phyloP scores from a whole-genome alignment of 371 early-diverging fungal genomes.

The Mortierella sp. region DNA sequence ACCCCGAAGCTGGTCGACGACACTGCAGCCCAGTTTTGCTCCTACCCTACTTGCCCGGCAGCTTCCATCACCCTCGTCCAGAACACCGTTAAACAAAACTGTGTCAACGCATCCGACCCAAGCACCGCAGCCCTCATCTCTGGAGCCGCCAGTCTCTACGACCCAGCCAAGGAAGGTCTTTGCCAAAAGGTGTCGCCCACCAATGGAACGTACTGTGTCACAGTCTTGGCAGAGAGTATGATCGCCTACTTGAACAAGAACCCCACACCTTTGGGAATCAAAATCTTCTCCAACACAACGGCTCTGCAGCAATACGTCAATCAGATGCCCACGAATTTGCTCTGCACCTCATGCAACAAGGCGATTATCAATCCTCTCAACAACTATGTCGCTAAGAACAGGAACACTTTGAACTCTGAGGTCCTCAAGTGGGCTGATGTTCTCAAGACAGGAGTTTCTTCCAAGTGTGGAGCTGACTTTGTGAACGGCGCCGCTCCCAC shows the following conservation, averaged over 20 bases:
- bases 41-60: constrained; percentile 22
- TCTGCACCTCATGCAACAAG: constrained; percentile 49
- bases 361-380: constrained; percentile 45
- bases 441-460: constrained; percentile 19
- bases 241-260: constrained; percentile 18
- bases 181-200: constrained; percentile 19
- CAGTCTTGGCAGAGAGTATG: constrained; percentile 22
- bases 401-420: constrained; percentile 1
- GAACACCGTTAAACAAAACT: constrained; percentile 42
- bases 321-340: constrained; percentile 25
- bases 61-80: constrained; percentile 29
- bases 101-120: constrained; percentile 28
- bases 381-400: constrained; percentile 29
- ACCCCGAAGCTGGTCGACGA: constrained; percentile 29
- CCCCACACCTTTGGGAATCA: constrained; percentile 26
- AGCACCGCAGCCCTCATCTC: constrained; percentile 21
- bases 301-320: constrained; percentile 28
- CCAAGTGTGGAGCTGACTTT: constrained; percentile 40
- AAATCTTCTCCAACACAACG: constrained; percentile 23
- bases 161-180: constrained; percentile 28
- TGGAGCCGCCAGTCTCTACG: constrained; percentile 26
- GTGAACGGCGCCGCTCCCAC: constrained; percentile 24
- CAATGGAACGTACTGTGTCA: constrained; percentile 42
- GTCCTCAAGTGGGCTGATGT: constrained; percentile 18
- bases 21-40: constrained; percentile 24